Evolutionary conservation across 2,329 filamentous ascomycete genomes (phyloP).

Genomic region (Colletotrichum sojae): DNA sequence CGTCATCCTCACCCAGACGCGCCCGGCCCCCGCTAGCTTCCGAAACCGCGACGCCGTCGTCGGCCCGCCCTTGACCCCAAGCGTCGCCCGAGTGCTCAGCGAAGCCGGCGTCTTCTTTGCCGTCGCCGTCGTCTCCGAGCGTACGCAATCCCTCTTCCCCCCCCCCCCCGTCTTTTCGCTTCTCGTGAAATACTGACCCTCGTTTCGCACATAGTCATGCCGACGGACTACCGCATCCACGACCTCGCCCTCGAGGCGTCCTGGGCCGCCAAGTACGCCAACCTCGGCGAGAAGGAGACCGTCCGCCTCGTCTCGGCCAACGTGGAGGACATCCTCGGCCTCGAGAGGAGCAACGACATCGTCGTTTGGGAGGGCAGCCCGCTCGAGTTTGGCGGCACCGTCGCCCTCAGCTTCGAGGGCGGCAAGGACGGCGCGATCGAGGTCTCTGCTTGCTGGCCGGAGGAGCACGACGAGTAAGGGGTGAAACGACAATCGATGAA

Average conservation of each 20-base stretch:
- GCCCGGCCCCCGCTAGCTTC: conserved; percentile 52
- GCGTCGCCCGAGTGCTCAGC: conserved; percentile 54
- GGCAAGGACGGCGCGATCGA: conserved; percentile 45
- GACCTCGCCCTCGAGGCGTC: conserved; percentile 55
- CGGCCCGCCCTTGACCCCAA: conserved; percentile 58
- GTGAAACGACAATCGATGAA: not conserved
- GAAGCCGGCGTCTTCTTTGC: conserved; percentile 57
- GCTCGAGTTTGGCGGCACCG: conserved; percentile 55
- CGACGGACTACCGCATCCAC: conserved; percentile 55
- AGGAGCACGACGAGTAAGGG: conserved; percentile 28
- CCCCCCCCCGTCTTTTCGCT: not conserved
- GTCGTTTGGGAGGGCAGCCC: conserved; percentile 61
- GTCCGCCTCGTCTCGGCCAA: conserved; percentile 56
- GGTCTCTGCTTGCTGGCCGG: conserved; percentile 50
- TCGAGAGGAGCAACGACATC: conserved; percentile 53
- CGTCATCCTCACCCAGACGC: conserved; percentile 58
- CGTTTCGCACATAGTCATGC: conserved; percentile 42
- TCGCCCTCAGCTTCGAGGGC: conserved; percentile 53
- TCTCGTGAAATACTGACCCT: conserved; percentile 2
- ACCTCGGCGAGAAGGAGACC: conserved; percentile 50
- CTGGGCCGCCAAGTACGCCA: conserved; percentile 58
- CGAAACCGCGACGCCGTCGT: conserved; percentile 54
- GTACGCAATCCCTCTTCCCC: conserved; percentile 36
- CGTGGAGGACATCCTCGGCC: conserved; percentile 56
- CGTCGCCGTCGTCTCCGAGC: conserved; percentile 47